Evolutionary conservation across 1,284 basidiomycete genomes (phyloP).

Genomic region (Malassezia japonica): DNA sequence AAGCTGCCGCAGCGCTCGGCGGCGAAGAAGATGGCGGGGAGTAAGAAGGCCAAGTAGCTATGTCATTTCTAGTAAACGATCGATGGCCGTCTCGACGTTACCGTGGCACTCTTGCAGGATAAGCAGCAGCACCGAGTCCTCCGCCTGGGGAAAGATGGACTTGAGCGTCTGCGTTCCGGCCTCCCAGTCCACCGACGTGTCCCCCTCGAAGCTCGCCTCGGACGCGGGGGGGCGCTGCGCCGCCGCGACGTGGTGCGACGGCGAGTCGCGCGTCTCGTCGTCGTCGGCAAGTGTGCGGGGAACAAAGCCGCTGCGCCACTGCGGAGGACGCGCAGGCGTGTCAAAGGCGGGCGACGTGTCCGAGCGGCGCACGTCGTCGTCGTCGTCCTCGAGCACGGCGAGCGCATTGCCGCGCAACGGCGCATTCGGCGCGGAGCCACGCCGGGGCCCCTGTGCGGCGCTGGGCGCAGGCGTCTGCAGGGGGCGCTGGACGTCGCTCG

Average conservation of each 20-base stretch:
- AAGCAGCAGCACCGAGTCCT: conserved; percentile 30
- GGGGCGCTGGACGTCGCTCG: not conserved
- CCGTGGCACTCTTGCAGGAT: conserved; percentile 32
- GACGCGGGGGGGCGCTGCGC: not conserved
- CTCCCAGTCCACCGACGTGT: conserved; percentile 6
- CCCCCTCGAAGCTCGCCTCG: not conserved
- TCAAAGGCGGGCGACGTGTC: not conserved
- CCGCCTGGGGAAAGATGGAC: conserved; percentile 36
- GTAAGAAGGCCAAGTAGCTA: conserved; percentile 8
- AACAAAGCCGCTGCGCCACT: conserved; percentile 3
- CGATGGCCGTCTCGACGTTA: conserved; percentile 37
- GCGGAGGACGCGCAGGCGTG: not conserved
- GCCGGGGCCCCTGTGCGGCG: not conserved
- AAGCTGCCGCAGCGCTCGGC: conserved; percentile 12
- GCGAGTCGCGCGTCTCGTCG: conserved; percentile 8
- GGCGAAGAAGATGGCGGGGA: conserved; percentile 8
- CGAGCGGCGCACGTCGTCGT: not conserved
- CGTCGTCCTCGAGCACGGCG: not conserved
- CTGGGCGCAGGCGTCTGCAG: conserved; percentile 3
- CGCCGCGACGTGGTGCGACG: conserved; percentile 13
- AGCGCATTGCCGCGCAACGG: conserved; percentile 10
- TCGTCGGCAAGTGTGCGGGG: not conserved
- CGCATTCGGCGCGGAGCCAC: conserved; percentile 21
- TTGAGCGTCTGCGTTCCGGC: conserved; percentile 25
- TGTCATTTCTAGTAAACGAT: conserved; percentile 35